Base-by-base conservation (phyloP, 2,329 filamentous ascomycete genomes). In the Fusarium armeniacum region DNA sequence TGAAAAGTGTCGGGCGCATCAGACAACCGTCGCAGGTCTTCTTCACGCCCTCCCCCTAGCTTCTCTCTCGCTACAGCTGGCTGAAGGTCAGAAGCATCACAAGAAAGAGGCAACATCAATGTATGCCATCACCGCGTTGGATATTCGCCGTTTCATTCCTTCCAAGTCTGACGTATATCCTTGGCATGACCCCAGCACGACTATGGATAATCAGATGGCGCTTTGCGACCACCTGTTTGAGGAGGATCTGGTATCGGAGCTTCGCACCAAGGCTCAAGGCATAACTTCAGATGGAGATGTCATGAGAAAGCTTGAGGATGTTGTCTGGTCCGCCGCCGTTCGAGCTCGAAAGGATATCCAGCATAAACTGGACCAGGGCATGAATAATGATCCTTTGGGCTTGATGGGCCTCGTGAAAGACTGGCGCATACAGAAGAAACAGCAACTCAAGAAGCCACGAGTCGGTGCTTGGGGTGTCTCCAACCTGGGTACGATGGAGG, bases 21-120 rank as follows among this genome's bases (percentile, higher is more conserved):
- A 69, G 15, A 78, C 77, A 4, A 78, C 76, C 2, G 44, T 78
- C 7, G 76, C 77, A 13, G 76, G 69, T 9, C 65, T 78, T 15
- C 49, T 78, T 18, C 70, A 78, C 22, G 73, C 67, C 13, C 46
- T 78, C 5, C 51, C 56, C 2, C 52, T 77, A 6, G 52, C 53
- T 3, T 75, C 72, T 10, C 57, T 78, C 9, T 66, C 75, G 12
- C 35, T 69, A 9, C 68, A 71, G 24, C 18, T 69, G 12, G 55
- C 43, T 6, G 49, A 69, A 24, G 60, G 49, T 10, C 50, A 50
- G 44, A 60, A 47, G 32, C 38, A 71, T 24, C 28, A 59, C 13
- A 51, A 54, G 26, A 24, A 62, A 13, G 46, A 69, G 13, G 49
- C 68, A 36, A 70, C 62, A 28, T 44, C 68, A 20, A 69, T 71